Percentiles rank a stretch among this genome's conserved stretches.
These are phyloP conservation scores for Entomortierella parvispora DNA, from an alignment of 192 early-diverging fungal genomes.

Conservation along the genomic window DNA sequence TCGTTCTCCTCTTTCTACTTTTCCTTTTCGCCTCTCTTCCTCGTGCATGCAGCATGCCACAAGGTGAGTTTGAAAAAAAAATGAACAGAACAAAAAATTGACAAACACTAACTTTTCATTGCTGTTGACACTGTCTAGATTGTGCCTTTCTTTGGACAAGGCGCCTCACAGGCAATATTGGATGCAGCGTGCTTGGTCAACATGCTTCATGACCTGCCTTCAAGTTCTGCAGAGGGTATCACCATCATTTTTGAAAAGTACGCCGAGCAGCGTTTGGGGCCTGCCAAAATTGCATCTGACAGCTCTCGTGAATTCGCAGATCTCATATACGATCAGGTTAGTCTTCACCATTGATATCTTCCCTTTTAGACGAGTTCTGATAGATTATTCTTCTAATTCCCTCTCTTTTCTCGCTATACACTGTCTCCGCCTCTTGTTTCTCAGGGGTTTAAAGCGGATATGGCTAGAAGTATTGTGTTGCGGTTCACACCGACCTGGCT, in stretches of 20 bases:
- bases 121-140: slow-evolving; percentile 12
- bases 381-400: no score
- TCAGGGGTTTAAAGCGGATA: slow-evolving; percentile 48
- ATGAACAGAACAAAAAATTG: background rate
- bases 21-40: no score
- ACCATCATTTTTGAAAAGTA: background rate
- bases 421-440: no score
- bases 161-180: slow-evolving; percentile 18
- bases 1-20: no score
- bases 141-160: slow-evolving; percentile 49
- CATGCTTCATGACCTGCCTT: slow-evolving; percentile 9
- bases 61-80: background rate
- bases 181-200: slow-evolving; percentile 39
- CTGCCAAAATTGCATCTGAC: background rate
- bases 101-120: background rate
- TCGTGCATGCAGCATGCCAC: background rate
- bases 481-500: slow-evolving; percentile 40
- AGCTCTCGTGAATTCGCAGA: slow-evolving; percentile 50
- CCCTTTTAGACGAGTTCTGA: no score
- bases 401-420: no score
- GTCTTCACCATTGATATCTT: no score
- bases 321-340: slow-evolving; percentile 47
- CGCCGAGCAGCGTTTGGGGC: background rate
- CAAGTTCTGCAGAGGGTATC: background rate
- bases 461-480: slow-evolving; percentile 41